phyloP scores from a whole-genome alignment of 2,329 filamentous ascomycete species.

The Ophiocordyceps polyrhachis-furcata region DNA sequence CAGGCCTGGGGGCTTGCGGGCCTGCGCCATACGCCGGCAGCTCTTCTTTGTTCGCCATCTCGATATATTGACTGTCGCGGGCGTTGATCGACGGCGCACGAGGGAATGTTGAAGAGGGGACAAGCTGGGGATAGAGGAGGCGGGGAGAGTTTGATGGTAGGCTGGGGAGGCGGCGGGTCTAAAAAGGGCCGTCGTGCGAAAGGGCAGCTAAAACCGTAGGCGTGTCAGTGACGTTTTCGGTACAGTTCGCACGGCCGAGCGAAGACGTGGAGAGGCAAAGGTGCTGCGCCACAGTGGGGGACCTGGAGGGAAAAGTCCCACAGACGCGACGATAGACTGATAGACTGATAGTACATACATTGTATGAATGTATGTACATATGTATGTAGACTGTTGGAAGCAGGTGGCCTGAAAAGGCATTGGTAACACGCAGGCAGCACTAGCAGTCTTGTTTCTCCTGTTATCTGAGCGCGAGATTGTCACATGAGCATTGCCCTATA shows the following conservation, averaged over 20 bases:
- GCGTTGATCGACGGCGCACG: background rate
- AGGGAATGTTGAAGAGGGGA: background rate
- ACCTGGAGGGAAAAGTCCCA: background rate
- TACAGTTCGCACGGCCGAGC: conserved; percentile 2
- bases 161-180: background rate
- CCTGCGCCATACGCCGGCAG: conserved; percentile 28
- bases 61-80: background rate
- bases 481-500: background rate
- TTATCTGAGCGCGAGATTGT: background rate
- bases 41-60: conserved; percentile 23
- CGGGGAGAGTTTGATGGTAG: background rate
- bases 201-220: conserved; percentile 2
- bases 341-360: no score
- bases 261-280: conserved; percentile 6
- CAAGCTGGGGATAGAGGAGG: background rate
- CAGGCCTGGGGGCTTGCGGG: conserved; percentile 20
- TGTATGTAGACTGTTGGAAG: background rate
- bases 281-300: conserved; percentile 16
- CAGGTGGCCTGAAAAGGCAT: background rate
- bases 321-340: no score
- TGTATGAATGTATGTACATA: no score
- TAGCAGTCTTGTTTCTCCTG: background rate
- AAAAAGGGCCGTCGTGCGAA: background rate
- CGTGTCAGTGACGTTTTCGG: conserved; percentile 1
- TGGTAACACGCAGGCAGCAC: background rate